These are phyloP conservation scores for Diplodia intermedia DNA, from an alignment of 2,329 filamentous ascomycete species.

Conservation along the genomic window DNA sequence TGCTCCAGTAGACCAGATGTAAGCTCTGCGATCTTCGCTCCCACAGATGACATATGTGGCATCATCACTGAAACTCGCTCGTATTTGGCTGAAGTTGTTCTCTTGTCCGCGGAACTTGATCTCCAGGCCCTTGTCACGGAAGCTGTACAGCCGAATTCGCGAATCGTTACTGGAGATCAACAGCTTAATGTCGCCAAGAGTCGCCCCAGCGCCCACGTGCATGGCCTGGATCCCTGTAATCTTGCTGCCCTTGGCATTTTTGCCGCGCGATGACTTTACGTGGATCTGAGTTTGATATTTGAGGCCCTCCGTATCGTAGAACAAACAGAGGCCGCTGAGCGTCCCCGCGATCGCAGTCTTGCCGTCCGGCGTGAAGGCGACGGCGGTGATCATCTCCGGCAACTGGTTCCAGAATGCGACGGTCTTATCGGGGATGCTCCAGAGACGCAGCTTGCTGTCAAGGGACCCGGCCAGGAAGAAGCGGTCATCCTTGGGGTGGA, in stretches of 20 bases:
- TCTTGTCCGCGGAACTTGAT: conserved; percentile 91
- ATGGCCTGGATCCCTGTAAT: conserved; percentile 83
- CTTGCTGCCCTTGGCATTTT: conserved; percentile 95
- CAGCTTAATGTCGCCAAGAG: conserved; percentile 75
- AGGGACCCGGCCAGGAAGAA: conserved; percentile 96
- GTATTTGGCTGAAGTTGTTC: conserved; percentile 88
- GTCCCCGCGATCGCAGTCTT: conserved; percentile 88
- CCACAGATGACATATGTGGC: conserved; percentile 87
- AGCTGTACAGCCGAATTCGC: conserved; percentile 84
- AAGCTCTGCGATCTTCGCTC: conserved; percentile 87
- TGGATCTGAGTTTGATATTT: conserved; percentile 86
- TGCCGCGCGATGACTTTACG: conserved; percentile 88
- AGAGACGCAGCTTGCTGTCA: conserved; percentile 85
- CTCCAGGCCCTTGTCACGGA: conserved; percentile 83
- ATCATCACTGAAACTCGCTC: conserved; percentile 87
- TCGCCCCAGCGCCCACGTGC: conserved; percentile 51
- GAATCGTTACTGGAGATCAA: conserved; percentile 96
- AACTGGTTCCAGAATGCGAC: conserved; percentile 81
- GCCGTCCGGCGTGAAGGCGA: conserved; percentile 91
- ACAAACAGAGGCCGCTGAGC: conserved; percentile 82
- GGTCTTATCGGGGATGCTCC: conserved; percentile 97
- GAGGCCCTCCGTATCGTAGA: conserved; percentile 91
- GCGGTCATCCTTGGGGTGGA: conserved; percentile 92
- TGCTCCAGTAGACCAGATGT: conserved; percentile 80
- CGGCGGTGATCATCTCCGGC: conserved; percentile 89